Percentiles rank a stretch among this genome's conserved stretches.
Conservation (phyloP, 2,329 filamentous ascomycete species). For the Alternaria angustiovoidea region DNA sequence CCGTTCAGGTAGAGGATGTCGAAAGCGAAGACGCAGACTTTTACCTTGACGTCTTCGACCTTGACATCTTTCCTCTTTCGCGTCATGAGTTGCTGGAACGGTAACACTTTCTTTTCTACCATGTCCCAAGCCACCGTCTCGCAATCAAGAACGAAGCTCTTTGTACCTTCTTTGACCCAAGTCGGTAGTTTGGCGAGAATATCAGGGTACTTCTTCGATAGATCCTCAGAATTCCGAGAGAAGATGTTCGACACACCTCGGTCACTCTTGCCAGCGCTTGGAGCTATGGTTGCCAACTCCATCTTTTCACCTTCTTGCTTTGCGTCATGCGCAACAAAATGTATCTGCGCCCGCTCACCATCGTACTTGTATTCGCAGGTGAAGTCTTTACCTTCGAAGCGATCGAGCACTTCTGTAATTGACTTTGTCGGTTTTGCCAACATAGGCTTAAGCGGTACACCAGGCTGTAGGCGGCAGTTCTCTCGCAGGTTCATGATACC, state of each 20-base stretch:
- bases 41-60: slow-evolving; percentile 91
- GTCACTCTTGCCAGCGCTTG: slow-evolving; percentile 70
- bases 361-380: slow-evolving; percentile 99
- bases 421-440: slow-evolving; percentile 98
- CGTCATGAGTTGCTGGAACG: slow-evolving; percentile 98
- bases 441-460: slow-evolving; percentile 97
- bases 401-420: slow-evolving; percentile 95
- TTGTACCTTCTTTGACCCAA: slow-evolving; percentile 90
- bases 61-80: slow-evolving; percentile 98
- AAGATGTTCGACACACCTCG: slow-evolving; percentile 91
- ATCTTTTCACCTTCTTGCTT: slow-evolving; percentile 68
- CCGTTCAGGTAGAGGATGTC: slow-evolving; percentile 94
- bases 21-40: slow-evolving; percentile 97
- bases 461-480: slow-evolving; percentile 89
- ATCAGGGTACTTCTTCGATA: slow-evolving; percentile 98
- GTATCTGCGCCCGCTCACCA: slow-evolving; percentile 96
- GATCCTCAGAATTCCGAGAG: slow-evolving; percentile 94
- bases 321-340: slow-evolving; percentile 88
- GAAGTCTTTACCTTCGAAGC: slow-evolving; percentile 93
- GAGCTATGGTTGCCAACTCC: slow-evolving; percentile 66
- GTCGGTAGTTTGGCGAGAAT: slow-evolving; percentile 85
- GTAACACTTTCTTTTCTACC: slow-evolving; percentile 92
- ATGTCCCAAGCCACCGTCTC: slow-evolving; percentile 98
- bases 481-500: slow-evolving; percentile 85
- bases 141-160: slow-evolving; percentile 97